Percentiles rank a stretch among this genome's conserved stretches.
Conservation (phyloP, 306 rosid species). For the Mucuna pruriens region DNA sequence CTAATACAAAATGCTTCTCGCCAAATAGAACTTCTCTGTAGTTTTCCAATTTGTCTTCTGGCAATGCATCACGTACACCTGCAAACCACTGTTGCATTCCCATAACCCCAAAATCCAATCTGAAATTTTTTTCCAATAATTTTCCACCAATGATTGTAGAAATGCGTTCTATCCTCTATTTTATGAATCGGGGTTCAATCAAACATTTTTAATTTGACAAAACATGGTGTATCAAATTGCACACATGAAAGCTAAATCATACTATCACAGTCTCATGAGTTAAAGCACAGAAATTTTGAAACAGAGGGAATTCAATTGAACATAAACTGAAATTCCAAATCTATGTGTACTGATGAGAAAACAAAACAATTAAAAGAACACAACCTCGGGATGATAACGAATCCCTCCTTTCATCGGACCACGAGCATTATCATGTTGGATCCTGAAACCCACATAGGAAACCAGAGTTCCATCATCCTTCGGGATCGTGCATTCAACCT, state of each 20-base stretch:
- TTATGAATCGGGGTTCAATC: constrained; percentile 10
- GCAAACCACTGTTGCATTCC: neutral
- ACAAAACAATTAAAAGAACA: neutral
- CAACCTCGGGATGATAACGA: constrained; percentile 78
- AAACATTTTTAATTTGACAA: neutral
- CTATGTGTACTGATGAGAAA: neutral
- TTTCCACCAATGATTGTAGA: neutral
- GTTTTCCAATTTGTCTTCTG: constrained; percentile 1
- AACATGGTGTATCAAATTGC: neutral
- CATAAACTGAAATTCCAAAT: constrained; percentile 29
- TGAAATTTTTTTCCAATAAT: neutral
- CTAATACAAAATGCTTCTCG: neutral
- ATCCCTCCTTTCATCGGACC: constrained; percentile 92
- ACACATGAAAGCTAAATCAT: neutral
- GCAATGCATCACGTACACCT: neutral
- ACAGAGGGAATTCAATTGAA: constrained; percentile 24
- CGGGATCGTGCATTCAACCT: constrained; percentile 87
- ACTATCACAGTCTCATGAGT: neutral
- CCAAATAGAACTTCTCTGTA: neutral
- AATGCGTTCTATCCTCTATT: neutral
- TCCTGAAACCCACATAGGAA: constrained; percentile 74
- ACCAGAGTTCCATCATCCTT: constrained; percentile 75
- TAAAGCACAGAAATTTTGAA: constrained; percentile 25
- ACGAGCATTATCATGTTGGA: constrained; percentile 86
- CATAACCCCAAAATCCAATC: neutral